These are phyloP conservation scores for Saccharomycopsis sp. DNA, from an alignment of 805 yeast species.

Conservation along the genomic window DNA sequence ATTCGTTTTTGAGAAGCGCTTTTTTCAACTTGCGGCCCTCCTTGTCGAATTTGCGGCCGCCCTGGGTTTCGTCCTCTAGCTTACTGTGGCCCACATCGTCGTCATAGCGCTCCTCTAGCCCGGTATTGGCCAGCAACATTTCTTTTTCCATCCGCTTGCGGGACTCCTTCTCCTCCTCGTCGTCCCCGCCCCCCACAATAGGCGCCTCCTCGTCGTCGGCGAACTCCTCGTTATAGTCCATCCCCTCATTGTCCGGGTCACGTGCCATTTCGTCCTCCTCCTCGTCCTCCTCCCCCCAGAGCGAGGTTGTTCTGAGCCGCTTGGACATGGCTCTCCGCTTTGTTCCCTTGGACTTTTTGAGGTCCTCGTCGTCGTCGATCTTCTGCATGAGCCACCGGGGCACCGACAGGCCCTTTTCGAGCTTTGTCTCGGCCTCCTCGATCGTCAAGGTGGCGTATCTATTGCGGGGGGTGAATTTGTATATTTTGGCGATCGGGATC, in stretches of 20 bases:
- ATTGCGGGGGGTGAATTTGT: conserved; percentile 88
- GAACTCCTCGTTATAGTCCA: conserved; percentile 94
- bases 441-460: conserved; percentile 88
- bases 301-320: not conserved
- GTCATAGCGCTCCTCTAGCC: conserved; percentile 47
- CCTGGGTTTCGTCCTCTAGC: conserved; percentile 65
- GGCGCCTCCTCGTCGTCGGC: conserved; percentile 99
- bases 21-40: conserved; percentile 84
- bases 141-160: conserved; percentile 79
- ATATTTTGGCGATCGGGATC: conserved; percentile 93
- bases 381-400: conserved; percentile 97
- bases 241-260: conserved; percentile 83
- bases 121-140: conserved; percentile 74
- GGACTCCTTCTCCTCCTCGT: conserved; percentile 87
- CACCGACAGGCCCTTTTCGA: conserved; percentile 66
- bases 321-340: conserved; percentile 24
- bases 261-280: conserved; percentile 36
- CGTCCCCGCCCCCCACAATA: conserved; percentile 83
- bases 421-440: conserved; percentile 93
- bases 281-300: conserved; percentile 29
- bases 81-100: conserved; percentile 50
- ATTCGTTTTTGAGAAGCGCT: conserved; percentile 68
- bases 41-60: conserved; percentile 73
- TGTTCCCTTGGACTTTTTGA: conserved; percentile 45
- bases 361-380: conserved; percentile 48